Evolutionary conservation across 1,284 basidiomycete species (phyloP).

Genomic region (Apiotrichum domesticum): DNA sequence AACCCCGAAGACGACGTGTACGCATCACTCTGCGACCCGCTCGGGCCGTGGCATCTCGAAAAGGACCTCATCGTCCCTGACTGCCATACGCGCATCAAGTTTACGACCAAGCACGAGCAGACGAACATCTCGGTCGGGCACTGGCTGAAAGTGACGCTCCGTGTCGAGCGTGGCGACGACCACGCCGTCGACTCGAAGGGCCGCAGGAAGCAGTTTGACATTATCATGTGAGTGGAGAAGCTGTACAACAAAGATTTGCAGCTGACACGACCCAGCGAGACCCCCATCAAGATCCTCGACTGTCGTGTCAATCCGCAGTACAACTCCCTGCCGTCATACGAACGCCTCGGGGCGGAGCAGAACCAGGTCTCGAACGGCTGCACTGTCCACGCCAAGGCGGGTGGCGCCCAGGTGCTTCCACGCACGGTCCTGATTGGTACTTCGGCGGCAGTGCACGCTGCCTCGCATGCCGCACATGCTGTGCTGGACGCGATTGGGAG

Average conservation of each 20-base stretch:
- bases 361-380: conserved; percentile 21
- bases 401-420: background rate
- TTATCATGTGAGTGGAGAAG: conserved; percentile 57
- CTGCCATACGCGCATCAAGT: conserved; percentile 56
- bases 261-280: conserved; percentile 30
- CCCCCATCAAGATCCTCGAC: conserved; percentile 47
- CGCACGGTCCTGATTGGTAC: conserved; percentile 1
- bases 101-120: conserved; percentile 74
- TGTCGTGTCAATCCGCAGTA: conserved; percentile 73
- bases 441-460: background rate
- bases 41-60: conserved; percentile 56
- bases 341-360: conserved; percentile 9
- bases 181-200: conserved; percentile 60
- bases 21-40: conserved; percentile 50
- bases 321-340: conserved; percentile 61
- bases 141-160: conserved; percentile 71
- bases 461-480: background rate
- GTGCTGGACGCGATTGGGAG: background rate
- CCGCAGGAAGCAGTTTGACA: conserved; percentile 74
- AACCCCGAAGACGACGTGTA: conserved; percentile 48
- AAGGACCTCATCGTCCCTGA: conserved; percentile 48
- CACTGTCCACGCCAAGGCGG: conserved; percentile 27
- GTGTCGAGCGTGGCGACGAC: conserved; percentile 76
- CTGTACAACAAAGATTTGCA: background rate
- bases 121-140: conserved; percentile 77